Evolutionary conservation across 176 grass and related monocot species (phyloP).

Genomic region (Avena sativa): DNA sequence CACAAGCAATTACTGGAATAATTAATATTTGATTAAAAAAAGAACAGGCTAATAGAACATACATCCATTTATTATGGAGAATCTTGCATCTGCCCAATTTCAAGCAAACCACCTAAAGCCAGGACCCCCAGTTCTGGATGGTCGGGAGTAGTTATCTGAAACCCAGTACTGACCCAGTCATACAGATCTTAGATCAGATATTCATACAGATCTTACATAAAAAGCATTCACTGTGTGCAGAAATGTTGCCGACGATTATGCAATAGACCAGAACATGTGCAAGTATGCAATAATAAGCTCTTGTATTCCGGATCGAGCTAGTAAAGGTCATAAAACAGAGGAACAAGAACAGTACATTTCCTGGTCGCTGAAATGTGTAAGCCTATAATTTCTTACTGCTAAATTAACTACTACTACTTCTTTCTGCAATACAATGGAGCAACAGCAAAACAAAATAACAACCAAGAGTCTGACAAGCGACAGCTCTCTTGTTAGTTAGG

Average conservation of each 20-base stretch:
- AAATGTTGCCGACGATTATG: background rate
- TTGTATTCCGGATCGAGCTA: slow-evolving; percentile 34
- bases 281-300: slow-evolving; percentile 19
- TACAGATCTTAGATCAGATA: background rate
- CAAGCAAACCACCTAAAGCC: slow-evolving; percentile 5
- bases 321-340: slow-evolving; percentile 38
- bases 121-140: background rate
- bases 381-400: slow-evolving; percentile 55
- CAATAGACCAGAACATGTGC: background rate
- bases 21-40: background rate
- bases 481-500: slow-evolving; percentile 72
- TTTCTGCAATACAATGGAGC: slow-evolving; percentile 55
- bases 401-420: slow-evolving; percentile 53
- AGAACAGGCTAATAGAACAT: background rate
- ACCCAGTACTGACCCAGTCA: background rate
- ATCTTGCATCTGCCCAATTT: background rate
- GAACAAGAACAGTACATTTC: slow-evolving; percentile 46
- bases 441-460: slow-evolving; percentile 55
- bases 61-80: background rate
- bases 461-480: slow-evolving; percentile 64
- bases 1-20: background rate
- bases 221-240: background rate
- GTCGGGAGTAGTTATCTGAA: background rate
- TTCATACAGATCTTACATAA: background rate
- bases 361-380: slow-evolving; percentile 42